Conservation (phyloP, 2,329 filamentous ascomycete genomes). For the Exutisphaerella laricina region DNA sequence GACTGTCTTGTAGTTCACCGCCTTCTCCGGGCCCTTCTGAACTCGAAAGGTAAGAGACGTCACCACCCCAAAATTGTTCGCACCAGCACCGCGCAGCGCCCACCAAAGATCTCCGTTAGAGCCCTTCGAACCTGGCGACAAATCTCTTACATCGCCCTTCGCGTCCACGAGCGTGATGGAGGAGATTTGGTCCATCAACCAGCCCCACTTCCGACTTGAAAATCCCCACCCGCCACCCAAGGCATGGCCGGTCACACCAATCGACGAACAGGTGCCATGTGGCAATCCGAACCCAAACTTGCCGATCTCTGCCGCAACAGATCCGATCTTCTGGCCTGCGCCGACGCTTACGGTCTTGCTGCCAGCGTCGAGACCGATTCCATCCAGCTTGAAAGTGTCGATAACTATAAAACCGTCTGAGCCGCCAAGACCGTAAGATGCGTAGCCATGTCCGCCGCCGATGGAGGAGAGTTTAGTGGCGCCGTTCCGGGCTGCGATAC, state of each 20-base stretch:
- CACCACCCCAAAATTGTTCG: slow-evolving; percentile 18
- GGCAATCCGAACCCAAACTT: slow-evolving; percentile 12
- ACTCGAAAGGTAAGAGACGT: slow-evolving; percentile 9
- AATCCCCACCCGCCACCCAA: slow-evolving; percentile 18
- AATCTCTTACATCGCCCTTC: slow-evolving; percentile 5
- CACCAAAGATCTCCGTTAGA: slow-evolving; percentile 16
- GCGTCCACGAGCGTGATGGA: slow-evolving; percentile 11
- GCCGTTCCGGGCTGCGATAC: slow-evolving; percentile 5
- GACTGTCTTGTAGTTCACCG: slow-evolving; percentile 14
- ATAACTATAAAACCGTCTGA: slow-evolving; percentile 18
- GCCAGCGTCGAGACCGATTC: slow-evolving; percentile 8
- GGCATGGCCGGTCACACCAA: slow-evolving; percentile 15
- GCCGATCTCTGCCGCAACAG: slow-evolving; percentile 10
- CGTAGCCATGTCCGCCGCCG: slow-evolving; percentile 19
- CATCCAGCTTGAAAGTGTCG: slow-evolving; percentile 6
- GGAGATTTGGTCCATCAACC: slow-evolving; percentile 16
- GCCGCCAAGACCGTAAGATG: slow-evolving; percentile 17
- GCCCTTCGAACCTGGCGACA: neutral
- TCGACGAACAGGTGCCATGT: slow-evolving; percentile 15
- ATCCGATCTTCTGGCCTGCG: slow-evolving; percentile 10
- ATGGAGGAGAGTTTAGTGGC: slow-evolving; percentile 12
- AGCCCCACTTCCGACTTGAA: slow-evolving; percentile 14
- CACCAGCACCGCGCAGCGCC: slow-evolving; percentile 15
- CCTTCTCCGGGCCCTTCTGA: slow-evolving; percentile 8
- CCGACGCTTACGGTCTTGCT: slow-evolving; percentile 9